phyloP scores from a whole-genome alignment of 1,139 yeast species.

The Wickerhamomyces sp. region DNA sequence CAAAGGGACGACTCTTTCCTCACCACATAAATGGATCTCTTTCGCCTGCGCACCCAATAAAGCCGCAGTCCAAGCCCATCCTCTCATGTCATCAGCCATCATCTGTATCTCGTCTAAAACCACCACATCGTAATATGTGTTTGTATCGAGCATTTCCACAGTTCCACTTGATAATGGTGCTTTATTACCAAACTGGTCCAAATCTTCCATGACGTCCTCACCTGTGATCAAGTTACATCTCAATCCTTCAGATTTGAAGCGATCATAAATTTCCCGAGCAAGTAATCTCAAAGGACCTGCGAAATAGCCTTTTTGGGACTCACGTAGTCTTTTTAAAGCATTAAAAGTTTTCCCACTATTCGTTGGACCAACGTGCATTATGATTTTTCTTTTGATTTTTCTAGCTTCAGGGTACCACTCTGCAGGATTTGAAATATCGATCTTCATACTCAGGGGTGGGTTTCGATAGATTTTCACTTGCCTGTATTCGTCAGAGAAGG shows the following conservation, averaged over 20 bases:
- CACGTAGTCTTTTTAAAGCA: conserved; percentile 64
- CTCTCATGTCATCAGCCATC: conserved; percentile 76
- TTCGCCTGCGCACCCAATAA: conserved; percentile 80
- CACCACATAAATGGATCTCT: conserved; percentile 92
- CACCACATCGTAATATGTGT: conserved; percentile 71
- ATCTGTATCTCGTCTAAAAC: conserved; percentile 96
- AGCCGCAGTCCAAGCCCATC: conserved; percentile 95
- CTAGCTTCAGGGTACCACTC: conserved; percentile 91
- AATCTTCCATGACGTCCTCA: conserved; percentile 75
- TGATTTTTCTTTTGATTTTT: conserved; percentile 67
- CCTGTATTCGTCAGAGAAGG: conserved; percentile 5
- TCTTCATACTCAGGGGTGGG: conserved; percentile 21
- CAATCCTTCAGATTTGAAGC: conserved; percentile 59
- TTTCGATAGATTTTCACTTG: conserved; percentile 22
- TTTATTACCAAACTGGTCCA: conserved; percentile 62
- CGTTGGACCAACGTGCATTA: conserved; percentile 96
- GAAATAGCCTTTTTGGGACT: conserved; percentile 78
- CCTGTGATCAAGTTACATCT: conserved; percentile 89
- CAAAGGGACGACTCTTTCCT: conserved; percentile 69
- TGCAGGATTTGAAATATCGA: conserved; percentile 64
- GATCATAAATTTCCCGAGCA: conserved; percentile 87
- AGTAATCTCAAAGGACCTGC: conserved; percentile 91
- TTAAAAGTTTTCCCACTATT: conserved; percentile 94
- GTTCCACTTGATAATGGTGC: conserved; percentile 85
- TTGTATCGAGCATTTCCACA: conserved; percentile 82